Base-by-base conservation (phyloP, 2,329 filamentous ascomycete species). In the Neonectria hederae region DNA sequence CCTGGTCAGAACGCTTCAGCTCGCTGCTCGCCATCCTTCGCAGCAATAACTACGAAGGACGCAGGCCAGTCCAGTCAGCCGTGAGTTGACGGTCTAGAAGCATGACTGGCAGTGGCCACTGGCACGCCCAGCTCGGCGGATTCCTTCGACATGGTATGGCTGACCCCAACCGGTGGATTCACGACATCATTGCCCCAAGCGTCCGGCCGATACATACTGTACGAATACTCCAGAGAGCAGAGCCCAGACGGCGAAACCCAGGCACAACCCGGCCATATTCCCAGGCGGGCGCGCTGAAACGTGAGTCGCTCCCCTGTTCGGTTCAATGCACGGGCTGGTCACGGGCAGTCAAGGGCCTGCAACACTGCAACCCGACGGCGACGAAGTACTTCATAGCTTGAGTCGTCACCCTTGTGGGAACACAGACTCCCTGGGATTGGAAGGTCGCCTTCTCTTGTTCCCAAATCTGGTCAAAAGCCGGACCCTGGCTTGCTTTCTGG, bases 231-330 rank as follows among this genome's bases (percentile, higher is more conserved):
- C 35, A 14, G 7, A n/a, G 35, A 32, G 30, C 35, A 17, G 35
- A 38, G 35, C 35, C 11, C 30, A 32, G 30, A 32, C 30, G 11
- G 30, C 30, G 5, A 10, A 9, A 32, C 24, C 24, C 24, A 64
- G 60, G 59, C 54, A 59, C 54, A 48, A 65, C 51, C 66, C 45
- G 54, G 65, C 63, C 63, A 69, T 62, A 62, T 68, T 69, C 62
- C 67, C 66, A 54, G 49, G 67, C 62, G 65, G 63, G 62, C 70
- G 72, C 70, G 70, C 72, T 74, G 72, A 74, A 74, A 74, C 72
- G 70, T 73, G 72, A 74, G 72, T 74, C 69, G 68, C 69, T 71
- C 66, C 70, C 72, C 63, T 74, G 72, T 66, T 55, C 68, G 67
- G 69, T 60, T 54, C 59, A 42, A 66, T 62, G 68, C 72, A 67